These are phyloP conservation scores for Rosa chinensis DNA, from an alignment of 306 rosid genomes.

Conservation along the genomic window DNA sequence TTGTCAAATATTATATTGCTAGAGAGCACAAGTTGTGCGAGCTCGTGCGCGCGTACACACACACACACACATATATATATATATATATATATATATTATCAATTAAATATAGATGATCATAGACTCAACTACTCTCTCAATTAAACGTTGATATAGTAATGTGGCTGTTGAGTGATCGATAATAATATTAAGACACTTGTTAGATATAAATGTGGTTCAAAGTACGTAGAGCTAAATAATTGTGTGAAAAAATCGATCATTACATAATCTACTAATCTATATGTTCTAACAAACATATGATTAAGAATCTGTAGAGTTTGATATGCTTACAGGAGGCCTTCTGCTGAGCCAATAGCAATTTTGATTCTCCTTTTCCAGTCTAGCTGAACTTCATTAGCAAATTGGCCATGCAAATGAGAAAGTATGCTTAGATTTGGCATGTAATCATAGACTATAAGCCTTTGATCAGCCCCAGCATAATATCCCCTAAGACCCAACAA, in stretches of 20 bases:
- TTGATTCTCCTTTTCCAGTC: constrained; percentile 76
- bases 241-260: not conserved
- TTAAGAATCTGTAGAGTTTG: not conserved
- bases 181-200: not conserved
- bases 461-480: constrained; percentile 71
- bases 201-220: not conserved
- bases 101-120: not conserved
- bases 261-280: too few species aligned
- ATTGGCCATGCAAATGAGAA: constrained; percentile 90
- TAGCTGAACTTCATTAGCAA: constrained; percentile 51
- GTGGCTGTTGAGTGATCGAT: not conserved
- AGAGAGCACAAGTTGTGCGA: too few species aligned
- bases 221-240: not conserved
- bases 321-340: constrained; percentile 71
- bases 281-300: not conserved
- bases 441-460: constrained; percentile 89
- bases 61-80: too few species aligned
- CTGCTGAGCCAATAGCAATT: constrained; percentile 79
- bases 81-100: not conserved
- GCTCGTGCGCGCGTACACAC: too few species aligned
- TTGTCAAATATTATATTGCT: too few species aligned
- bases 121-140: not conserved
- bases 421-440: constrained; percentile 90
- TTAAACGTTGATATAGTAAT: not conserved
- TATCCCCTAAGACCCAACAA: constrained; percentile 79